Percentiles rank a stretch among this genome's conserved stretches.
These are phyloP conservation scores for Leptographium lundbergii DNA, from an alignment of 2,329 filamentous ascomycete genomes.

Conservation along the genomic window DNA sequence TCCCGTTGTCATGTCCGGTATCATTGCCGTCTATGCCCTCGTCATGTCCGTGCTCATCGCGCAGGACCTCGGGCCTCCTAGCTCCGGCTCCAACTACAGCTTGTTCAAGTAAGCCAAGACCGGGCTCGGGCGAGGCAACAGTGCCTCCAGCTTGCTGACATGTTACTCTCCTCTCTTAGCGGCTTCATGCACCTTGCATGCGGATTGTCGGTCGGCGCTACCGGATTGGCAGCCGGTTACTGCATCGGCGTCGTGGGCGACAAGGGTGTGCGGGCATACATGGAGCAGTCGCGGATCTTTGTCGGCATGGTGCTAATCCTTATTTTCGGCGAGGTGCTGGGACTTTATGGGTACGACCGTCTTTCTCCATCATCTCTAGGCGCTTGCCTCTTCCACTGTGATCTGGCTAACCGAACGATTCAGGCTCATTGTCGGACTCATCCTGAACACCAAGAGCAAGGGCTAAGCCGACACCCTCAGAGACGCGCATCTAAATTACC, in stretches of 20 bases:
- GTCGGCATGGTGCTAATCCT: conserved; percentile 98
- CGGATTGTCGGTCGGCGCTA: conserved; percentile 81
- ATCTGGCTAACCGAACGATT: conserved; percentile 8
- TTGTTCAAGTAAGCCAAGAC: conserved; percentile 58
- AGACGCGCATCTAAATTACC: not conserved
- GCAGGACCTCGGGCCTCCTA: conserved; percentile 66
- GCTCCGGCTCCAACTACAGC: conserved; percentile 54
- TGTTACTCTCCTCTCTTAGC: conserved; percentile 26
- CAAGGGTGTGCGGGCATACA: conserved; percentile 84
- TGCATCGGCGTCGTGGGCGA: conserved; percentile 94
- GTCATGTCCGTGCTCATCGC: conserved; percentile 95
- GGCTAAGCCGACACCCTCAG: conserved; percentile 25
- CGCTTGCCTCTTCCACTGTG: not conserved
- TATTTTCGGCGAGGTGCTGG: conserved; percentile 96
- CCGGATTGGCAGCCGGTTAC: conserved; percentile 88
- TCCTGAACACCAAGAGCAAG: conserved; percentile 79
- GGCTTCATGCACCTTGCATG: conserved; percentile 91
- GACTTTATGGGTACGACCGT: conserved; percentile 74
- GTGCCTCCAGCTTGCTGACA: conserved; percentile 9
- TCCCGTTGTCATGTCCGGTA: conserved; percentile 96
- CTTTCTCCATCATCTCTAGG: not conserved
- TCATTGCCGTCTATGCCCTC: conserved; percentile 94
- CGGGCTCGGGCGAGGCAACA: too few relatives aligned
- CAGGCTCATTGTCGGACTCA: conserved; percentile 83
- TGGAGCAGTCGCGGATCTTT: conserved; percentile 91